Evolutionary conservation across 495 filamentous ascomycete species (phyloP), one percentile per base, ranked within the genome.

Genomic region (Rusavskia elegans): DNA sequence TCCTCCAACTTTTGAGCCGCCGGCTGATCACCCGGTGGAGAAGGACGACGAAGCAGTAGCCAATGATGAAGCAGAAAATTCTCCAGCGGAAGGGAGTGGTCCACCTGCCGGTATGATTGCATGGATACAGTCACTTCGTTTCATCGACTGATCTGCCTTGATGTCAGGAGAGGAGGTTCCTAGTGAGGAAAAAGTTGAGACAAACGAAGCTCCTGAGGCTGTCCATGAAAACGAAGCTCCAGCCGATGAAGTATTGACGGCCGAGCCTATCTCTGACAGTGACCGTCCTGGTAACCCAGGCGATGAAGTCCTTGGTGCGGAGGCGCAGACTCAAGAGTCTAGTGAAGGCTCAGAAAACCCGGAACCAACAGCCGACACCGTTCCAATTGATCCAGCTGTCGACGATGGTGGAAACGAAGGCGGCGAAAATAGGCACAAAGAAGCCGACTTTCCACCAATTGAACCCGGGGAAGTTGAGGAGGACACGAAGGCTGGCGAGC

Each of bases 11-110:
- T 20, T 40, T 21, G 48, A 39, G n/a, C 32, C 50, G 17, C 25
- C 50, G 20, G 27, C 32, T 40, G n/a, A 40, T 52, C 30, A 52
- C 23, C 35, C 50, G 16, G 50, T 52, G 25, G 50, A 52, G 50
- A 39, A 52, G 50, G 25, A 29, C 6, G 44, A 46, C 6, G 21
- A 8, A 52, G 27, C 29, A 37, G 19, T 16, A 20, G 36, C 30
- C 36, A 7, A 36, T 35, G 48, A 17, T 17, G 8, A 13, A n/a
- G 44, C 19, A 29, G 44, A 30, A 23, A 11, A 5, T 29, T 17
- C 44, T 29, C 44, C 44, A 5, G 20, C 44, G 16, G 21, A 27
- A 23, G 23, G 20, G 17, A 29, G 20, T 46, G 44, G 21, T 29
- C 29, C 44, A n/a, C 20, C 44, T 29, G 8, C 21, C 13, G 44